Evolutionary conservation across 2,329 filamentous ascomycete genomes (phyloP).

Genomic region (Torrubiella hemipterigena): DNA sequence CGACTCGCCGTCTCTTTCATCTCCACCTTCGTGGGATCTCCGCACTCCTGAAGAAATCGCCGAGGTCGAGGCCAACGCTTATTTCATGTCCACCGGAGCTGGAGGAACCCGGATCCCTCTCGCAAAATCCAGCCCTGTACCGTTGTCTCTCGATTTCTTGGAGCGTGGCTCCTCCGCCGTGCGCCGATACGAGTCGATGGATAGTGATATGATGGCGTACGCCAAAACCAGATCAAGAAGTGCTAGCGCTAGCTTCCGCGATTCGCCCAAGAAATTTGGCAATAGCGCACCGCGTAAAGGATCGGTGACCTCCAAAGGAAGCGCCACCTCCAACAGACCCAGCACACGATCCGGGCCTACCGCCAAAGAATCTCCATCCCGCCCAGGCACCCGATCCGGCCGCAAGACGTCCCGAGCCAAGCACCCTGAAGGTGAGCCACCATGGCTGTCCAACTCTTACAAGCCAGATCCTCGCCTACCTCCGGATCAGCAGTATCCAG

Average conservation of each 20-base stretch:
- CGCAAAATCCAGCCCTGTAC: conserved; percentile 65
- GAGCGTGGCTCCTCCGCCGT: conserved; percentile 61
- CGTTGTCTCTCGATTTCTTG: conserved; percentile 58
- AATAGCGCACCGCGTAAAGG: too few species aligned
- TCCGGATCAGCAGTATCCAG: conserved; percentile 88
- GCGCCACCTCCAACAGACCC: conserved; percentile 33
- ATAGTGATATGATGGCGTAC: conserved; percentile 47
- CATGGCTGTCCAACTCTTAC: conserved; percentile 90
- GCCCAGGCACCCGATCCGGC: conserved; percentile 52
- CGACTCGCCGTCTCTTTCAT: conserved; percentile 22
- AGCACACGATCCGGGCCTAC: conserved; percentile 51
- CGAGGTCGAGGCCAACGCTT: conserved; percentile 38
- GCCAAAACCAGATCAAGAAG: conserved; percentile 58
- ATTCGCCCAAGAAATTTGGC: conserved; percentile 40
- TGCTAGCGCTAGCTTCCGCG: conserved; percentile 44
- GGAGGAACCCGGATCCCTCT: conserved; percentile 77
- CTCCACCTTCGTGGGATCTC: conserved; percentile 53
- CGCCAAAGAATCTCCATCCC: conserved; percentile 34
- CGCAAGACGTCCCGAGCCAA: conserved; percentile 37
- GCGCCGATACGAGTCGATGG: conserved; percentile 42
- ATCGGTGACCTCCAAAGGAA: conserved; percentile 27
- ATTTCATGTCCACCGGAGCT: conserved; percentile 40
- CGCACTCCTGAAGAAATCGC: conserved; percentile 69
- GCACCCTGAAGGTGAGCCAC: conserved; percentile 84
- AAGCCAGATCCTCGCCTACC: conserved; percentile 90